Evolutionary conservation across 805 yeast species (phyloP).

Genomic region (Hagleromyces aurorensis): DNA sequence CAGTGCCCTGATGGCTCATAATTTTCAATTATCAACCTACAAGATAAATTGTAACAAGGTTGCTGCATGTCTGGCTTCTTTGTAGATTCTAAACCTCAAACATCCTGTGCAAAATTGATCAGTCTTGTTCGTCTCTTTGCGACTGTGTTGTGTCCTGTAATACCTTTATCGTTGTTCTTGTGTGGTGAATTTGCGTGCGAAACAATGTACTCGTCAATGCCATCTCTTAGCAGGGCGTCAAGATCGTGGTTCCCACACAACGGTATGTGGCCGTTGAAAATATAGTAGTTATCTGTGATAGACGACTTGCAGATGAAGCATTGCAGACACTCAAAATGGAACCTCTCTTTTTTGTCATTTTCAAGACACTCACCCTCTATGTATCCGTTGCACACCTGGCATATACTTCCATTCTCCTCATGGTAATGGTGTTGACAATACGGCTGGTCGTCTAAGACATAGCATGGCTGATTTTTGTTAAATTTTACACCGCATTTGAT

Average conservation of each 20-base stretch:
- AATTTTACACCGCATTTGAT: constrained; percentile 50
- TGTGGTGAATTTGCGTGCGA: constrained; percentile 1
- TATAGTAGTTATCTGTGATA: constrained; percentile 47
- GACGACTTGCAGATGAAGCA: constrained; percentile 52
- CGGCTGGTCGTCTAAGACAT: constrained; percentile 72
- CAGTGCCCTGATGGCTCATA: too few species aligned
- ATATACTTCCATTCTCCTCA: constrained; percentile 61
- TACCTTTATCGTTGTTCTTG: constrained; percentile 1
- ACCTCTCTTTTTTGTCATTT: constrained; percentile 59
- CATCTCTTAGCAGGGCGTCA: constrained; percentile 14
- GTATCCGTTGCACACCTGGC: constrained; percentile 61
- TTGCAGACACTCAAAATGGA: constrained; percentile 65
- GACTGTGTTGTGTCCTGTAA: constrained; percentile 14
- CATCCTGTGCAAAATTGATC: constrained; percentile 15
- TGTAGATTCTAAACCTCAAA: constrained; percentile 1
- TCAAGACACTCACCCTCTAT: constrained; percentile 91
- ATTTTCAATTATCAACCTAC: too few species aligned
- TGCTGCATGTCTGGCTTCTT: background rate
- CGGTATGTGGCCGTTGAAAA: constrained; percentile 24
- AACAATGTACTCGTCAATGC: constrained; percentile 3
- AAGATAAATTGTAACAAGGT: background rate
- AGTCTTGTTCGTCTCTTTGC: constrained; percentile 29
- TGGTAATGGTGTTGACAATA: constrained; percentile 78
- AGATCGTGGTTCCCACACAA: constrained; percentile 28
- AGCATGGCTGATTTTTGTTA: constrained; percentile 56